These are phyloP conservation scores for Takashimella tepidaria DNA, from an alignment of 1,284 basidiomycete genomes.

Conservation along the genomic window DNA sequence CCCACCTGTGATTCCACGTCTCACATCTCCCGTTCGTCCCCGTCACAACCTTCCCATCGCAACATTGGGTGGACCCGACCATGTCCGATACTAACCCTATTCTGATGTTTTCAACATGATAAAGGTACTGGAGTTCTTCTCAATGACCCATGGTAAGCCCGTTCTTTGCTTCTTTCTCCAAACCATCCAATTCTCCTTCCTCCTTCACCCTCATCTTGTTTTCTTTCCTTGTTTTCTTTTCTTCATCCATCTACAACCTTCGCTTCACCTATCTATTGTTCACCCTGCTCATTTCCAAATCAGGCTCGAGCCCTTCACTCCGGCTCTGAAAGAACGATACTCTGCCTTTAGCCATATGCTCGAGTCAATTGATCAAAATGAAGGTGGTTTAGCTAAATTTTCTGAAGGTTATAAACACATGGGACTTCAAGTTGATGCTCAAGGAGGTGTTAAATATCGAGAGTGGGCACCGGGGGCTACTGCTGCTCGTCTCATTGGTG, in stretches of 20 bases:
- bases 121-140: constrained; percentile 43
- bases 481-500: constrained; percentile 81
- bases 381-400: constrained; percentile 86
- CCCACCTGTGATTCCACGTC: no score
- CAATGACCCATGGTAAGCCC: constrained; percentile 41
- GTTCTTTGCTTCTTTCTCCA: background rate
- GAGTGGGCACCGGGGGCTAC: constrained; percentile 94
- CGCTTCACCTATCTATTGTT: background rate
- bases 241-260: no score
- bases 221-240: no score
- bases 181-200: background rate
- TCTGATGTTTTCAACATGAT: constrained; percentile 3
- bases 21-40: background rate
- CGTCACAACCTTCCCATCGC: background rate
- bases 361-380: constrained; percentile 63
- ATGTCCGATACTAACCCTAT: background rate
- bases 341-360: constrained; percentile 69
- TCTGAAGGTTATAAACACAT: constrained; percentile 79
- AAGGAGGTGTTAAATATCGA: constrained; percentile 73
- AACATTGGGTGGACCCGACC: no score
- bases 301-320: constrained; percentile 67
- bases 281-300: constrained; percentile 1
- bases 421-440: constrained; percentile 68
- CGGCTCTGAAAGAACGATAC: constrained; percentile 67
- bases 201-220: background rate